phyloP scores from a whole-genome alignment of 2,329 filamentous ascomycete species.

The Fusarium haematococcum region DNA sequence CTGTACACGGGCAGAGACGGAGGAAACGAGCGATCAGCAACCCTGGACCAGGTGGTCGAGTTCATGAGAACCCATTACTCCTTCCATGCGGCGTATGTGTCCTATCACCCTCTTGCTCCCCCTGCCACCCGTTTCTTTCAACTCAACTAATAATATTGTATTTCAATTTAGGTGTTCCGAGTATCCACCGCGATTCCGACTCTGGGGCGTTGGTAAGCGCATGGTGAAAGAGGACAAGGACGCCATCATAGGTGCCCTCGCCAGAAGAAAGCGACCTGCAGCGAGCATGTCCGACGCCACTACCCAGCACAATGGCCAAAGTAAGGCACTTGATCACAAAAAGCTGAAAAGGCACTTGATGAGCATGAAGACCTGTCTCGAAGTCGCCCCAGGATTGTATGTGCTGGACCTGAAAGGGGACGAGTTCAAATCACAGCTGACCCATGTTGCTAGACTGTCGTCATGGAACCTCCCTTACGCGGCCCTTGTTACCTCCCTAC shows the following conservation, averaged over 20 bases:
- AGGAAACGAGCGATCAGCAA: background rate
- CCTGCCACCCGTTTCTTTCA: background rate
- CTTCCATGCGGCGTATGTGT: background rate
- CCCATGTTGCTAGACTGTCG: background rate
- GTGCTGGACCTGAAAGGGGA: background rate
- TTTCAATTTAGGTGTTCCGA: background rate
- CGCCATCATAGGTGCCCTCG: background rate
- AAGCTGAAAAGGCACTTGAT: background rate
- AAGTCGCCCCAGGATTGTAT: background rate
- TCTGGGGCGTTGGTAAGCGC: background rate
- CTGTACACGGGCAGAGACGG: background rate
- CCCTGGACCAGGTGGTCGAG: background rate
- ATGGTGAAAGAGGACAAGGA: background rate
- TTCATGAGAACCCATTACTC: background rate
- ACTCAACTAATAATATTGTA: background rate
- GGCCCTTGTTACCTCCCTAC: slow-evolving; percentile 7
- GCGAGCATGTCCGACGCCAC: background rate
- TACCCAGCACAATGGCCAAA: background rate
- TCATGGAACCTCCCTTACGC: slow-evolving; percentile 22
- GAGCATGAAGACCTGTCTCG: background rate
- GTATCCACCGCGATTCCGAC: background rate
- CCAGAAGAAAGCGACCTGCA: background rate
- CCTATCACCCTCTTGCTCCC: too few species aligned
- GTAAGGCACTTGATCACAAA: background rate
- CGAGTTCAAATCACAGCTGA: background rate